Evolutionary conservation across 345 rosid genomes (phyloP).

Genomic region (Populus tremula): DNA sequence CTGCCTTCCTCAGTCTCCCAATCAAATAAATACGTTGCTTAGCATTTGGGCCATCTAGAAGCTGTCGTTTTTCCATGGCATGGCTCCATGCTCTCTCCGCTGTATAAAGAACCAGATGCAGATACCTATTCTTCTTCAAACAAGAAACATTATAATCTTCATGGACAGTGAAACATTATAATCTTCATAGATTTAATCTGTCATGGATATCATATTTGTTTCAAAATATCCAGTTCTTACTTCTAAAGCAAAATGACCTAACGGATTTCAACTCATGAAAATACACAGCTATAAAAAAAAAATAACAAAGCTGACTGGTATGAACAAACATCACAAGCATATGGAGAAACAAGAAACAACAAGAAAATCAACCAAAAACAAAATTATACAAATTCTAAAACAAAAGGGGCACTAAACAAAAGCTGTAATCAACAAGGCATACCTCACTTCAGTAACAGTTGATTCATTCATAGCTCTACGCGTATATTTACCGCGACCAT

Average conservation of each 20-base stretch:
- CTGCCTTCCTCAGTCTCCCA: constrained; percentile 95
- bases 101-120: constrained; percentile 81
- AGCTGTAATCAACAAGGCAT: constrained; percentile 6
- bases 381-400: neutral
- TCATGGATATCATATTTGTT: neutral
- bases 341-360: neutral
- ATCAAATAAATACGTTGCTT: constrained; percentile 79
- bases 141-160: constrained; percentile 13
- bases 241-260: no score
- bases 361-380: neutral
- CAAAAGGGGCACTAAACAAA: neutral
- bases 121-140: constrained; percentile 59
- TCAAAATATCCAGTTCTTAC: no score
- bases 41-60: constrained; percentile 91
- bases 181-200: neutral
- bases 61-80: constrained; percentile 98
- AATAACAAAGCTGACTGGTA: neutral
- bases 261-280: no score
- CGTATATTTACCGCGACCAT: constrained; percentile 88
- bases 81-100: constrained; percentile 99
- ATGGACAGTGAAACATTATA: neutral
- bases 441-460: constrained; percentile 93
- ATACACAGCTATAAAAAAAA: no score
- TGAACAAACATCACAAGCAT: neutral
- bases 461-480: constrained; percentile 69